Conservation (phyloP, 2,329 filamentous ascomycete genomes). For the Thelonectria rubi region DNA sequence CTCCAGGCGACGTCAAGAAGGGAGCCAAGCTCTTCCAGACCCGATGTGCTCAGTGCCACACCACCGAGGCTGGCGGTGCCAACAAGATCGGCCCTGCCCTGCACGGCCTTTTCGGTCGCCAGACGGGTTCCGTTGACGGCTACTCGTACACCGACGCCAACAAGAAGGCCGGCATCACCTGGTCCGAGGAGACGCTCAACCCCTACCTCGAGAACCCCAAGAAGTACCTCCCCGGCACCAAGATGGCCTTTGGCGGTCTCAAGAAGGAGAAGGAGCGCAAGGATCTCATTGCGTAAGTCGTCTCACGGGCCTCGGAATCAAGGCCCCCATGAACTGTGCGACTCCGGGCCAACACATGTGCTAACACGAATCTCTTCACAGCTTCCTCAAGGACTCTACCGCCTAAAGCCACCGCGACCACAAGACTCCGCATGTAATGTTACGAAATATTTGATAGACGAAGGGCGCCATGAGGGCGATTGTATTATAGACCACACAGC, state of each 20-base stretch:
- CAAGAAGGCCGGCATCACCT: constrained; percentile 93
- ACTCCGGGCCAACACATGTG: not conserved
- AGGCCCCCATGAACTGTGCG: not conserved
- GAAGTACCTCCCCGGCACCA: constrained; percentile 99
- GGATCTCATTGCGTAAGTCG: constrained; percentile 92
- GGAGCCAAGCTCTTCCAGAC: constrained; percentile 99
- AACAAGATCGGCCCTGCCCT: constrained; percentile 99
- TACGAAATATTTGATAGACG: constrained; percentile 49
- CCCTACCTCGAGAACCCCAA: constrained; percentile 99
- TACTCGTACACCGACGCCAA: constrained; percentile 99
- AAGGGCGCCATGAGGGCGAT: constrained; percentile 43
- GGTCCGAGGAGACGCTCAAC: constrained; percentile 89
- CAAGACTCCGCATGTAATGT: constrained; percentile 46
- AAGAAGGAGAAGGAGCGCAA: constrained; percentile 99
- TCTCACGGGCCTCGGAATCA: constrained; percentile 6
- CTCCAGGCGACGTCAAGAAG: constrained; percentile 88
- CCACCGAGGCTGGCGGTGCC: constrained; percentile 84
- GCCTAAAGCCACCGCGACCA: constrained; percentile 60
- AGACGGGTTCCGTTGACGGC: constrained; percentile 89
- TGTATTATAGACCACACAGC: constrained; percentile 53
- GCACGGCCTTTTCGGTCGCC: constrained; percentile 96
- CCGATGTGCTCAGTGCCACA: constrained; percentile 98
- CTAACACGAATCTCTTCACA: constrained; percentile 46
- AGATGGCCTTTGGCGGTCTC: constrained; percentile 99
- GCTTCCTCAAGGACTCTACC: constrained; percentile 75